phyloP scores from a whole-genome alignment of 1,284 basidiomycete species.

The Blastosporella zonata region DNA sequence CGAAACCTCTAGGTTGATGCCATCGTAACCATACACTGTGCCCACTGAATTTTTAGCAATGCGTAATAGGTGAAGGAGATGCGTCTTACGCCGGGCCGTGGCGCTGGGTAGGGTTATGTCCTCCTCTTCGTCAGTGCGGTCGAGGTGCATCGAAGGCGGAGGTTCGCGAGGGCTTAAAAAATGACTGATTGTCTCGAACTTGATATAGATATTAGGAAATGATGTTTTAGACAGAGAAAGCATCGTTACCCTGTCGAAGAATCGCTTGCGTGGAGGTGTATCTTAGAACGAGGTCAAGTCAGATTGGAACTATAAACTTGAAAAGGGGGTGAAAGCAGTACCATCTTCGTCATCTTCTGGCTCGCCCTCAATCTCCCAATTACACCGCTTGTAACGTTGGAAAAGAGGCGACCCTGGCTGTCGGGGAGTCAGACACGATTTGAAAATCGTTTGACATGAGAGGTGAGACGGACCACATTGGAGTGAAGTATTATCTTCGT shows the following conservation, averaged over 20 bases:
- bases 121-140: slow-evolving; percentile 80
- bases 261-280: slow-evolving; percentile 62
- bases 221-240: background rate
- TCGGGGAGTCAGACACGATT: background rate
- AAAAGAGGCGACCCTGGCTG: slow-evolving; percentile 87
- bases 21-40: slow-evolving; percentile 77
- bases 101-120: slow-evolving; percentile 66
- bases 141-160: slow-evolving; percentile 81
- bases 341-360: slow-evolving; percentile 79
- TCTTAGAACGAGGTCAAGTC: slow-evolving; percentile 37
- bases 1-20: slow-evolving; percentile 78
- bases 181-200: slow-evolving; percentile 75
- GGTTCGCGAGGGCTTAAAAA: slow-evolving; percentile 68
- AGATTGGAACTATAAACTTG: slow-evolving; percentile 1
- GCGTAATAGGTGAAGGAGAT: slow-evolving; percentile 9
- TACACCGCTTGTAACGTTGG: slow-evolving; percentile 85
- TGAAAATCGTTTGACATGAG: background rate
- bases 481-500: slow-evolving; percentile 84
- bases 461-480: slow-evolving; percentile 64
- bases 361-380: slow-evolving; percentile 76
- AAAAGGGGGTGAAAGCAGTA: slow-evolving; percentile 24
- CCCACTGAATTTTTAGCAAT: slow-evolving; percentile 16
- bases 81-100: slow-evolving; percentile 66
- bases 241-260: slow-evolving; percentile 57
- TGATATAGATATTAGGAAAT: background rate